phyloP scores from a whole-genome alignment of 768 basidiomycete species.

The Calocybe gangraenosa region DNA sequence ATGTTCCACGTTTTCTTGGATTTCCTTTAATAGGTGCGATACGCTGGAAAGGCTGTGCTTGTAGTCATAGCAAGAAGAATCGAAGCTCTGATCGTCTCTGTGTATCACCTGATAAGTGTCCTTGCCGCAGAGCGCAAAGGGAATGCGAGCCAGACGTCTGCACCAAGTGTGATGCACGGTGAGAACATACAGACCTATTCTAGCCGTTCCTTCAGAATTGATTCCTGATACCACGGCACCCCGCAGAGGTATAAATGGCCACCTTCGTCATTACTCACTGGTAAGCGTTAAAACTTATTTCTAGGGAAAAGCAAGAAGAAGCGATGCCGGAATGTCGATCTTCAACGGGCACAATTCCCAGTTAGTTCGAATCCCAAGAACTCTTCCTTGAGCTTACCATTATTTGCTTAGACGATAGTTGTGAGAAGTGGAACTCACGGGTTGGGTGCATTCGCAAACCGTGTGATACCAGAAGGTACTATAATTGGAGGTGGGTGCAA shows the following conservation, averaged over 20 bases:
- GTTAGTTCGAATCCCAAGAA: constrained; percentile 7
- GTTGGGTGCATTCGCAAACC: constrained; percentile 42
- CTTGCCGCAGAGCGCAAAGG: constrained; percentile 28
- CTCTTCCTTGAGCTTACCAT: neutral
- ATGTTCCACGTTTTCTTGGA: neutral
- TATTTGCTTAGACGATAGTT: constrained; percentile 24
- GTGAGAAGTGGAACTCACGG: constrained; percentile 34
- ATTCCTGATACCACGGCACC: neutral
- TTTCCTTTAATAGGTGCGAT: constrained; percentile 28
- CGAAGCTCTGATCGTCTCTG: constrained; percentile 15
- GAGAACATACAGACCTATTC: neutral
- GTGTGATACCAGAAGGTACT: constrained; percentile 7
- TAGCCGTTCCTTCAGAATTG: neutral
- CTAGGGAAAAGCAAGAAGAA: constrained; percentile 13
- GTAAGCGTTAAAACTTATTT: neutral
- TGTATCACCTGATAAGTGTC: constrained; percentile 23
- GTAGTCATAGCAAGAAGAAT: constrained; percentile 21
- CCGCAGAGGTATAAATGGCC: constrained; percentile 13
- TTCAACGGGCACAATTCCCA: constrained; percentile 19
- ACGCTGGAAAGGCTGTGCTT: constrained; percentile 39
- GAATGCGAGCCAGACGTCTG: constrained; percentile 58
- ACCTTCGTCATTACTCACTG: neutral
- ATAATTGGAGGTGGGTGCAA: constrained; percentile 23
- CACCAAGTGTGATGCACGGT: constrained; percentile 38
- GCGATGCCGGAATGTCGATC: constrained; percentile 14